These are phyloP conservation scores for Entamoeba invadens DNA, from an alignment of 208 protist genomes.

Conservation along the genomic window DNA sequence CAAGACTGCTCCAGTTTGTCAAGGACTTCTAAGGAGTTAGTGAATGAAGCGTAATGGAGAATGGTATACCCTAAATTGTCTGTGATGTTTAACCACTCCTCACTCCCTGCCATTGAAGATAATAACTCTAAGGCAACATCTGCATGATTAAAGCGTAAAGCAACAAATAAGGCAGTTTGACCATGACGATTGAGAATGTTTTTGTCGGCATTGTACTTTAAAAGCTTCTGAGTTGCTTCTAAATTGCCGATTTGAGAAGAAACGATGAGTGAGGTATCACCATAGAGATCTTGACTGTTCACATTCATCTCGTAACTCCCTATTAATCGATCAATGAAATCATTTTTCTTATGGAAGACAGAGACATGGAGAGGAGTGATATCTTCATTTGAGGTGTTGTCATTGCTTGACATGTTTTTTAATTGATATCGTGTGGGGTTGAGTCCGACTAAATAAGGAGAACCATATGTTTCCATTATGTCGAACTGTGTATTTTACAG, in stretches of 20 bases:
- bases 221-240: not conserved
- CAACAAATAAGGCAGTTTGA: not conserved
- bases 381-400: not conserved
- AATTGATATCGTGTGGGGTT: not conserved
- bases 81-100: not conserved
- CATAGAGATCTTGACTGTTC: not conserved
- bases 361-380: not conserved
- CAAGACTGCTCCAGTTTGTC: not conserved
- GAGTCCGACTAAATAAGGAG: not conserved
- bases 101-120: not conserved
- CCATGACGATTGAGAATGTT: not conserved
- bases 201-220: not conserved
- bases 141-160: not conserved
- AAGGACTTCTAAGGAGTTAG: not conserved
- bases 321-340: not conserved
- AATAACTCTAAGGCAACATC: not conserved
- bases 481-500: too few relatives aligned
- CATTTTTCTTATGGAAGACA: not conserved
- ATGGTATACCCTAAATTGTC: not conserved
- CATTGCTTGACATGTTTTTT: not conserved
- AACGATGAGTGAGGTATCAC: not conserved
- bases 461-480: not conserved
- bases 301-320: not conserved
- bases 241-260: not conserved
- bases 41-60: not conserved